Percentiles rank a stretch among this genome's conserved stretches.
Conservation (phyloP, 768 basidiomycete genomes). For the Leccinum disarticulatum region DNA sequence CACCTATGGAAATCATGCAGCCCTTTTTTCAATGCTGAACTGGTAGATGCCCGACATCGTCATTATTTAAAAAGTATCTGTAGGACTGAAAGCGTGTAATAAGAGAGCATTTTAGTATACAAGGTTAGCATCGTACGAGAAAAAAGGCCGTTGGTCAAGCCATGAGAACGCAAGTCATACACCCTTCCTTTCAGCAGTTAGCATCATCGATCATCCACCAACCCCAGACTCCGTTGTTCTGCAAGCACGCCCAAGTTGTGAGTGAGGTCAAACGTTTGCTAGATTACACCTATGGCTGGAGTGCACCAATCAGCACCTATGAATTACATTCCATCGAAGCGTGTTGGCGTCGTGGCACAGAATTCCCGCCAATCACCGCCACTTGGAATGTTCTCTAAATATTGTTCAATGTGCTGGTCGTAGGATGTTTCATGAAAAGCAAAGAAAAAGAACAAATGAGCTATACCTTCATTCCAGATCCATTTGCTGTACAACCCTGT, state of each 20-base stretch:
- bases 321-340: neutral
- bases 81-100: no score
- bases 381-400: neutral
- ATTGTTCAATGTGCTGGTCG: neutral
- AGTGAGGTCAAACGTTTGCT: neutral
- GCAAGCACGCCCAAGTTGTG: neutral
- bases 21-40: no score
- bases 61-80: no score
- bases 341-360: neutral
- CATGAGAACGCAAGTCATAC: neutral
- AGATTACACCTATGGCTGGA: neutral
- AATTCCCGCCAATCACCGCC: neutral
- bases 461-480: neutral
- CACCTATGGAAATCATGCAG: no score
- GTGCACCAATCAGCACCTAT: neutral
- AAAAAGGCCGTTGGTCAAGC: no score
- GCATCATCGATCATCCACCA: neutral
- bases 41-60: no score
- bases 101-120: no score
- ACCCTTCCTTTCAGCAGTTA: neutral
- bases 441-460: neutral
- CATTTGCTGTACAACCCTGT: neutral
- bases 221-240: neutral
- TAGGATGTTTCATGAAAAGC: neutral
- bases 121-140: no score